Conservation (phyloP, 1,284 basidiomycete species). For the Crepidotus sp. region DNA sequence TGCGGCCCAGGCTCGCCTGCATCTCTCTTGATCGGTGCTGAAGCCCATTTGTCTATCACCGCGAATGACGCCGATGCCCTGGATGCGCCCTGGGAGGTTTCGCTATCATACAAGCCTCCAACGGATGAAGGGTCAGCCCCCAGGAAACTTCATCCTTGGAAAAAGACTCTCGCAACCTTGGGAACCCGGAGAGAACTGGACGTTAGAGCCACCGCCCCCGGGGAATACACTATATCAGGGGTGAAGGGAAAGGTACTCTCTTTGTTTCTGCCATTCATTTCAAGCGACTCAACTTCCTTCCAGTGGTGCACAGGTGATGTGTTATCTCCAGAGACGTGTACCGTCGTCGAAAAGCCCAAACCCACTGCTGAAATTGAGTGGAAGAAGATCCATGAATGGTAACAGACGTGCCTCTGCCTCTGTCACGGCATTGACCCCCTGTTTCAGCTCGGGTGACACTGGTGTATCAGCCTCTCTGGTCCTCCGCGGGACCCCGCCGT, state of each 20-base stretch:
- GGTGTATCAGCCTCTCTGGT: slow-evolving; percentile 85
- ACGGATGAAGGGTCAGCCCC: slow-evolving; percentile 24
- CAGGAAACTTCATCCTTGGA: slow-evolving; percentile 50
- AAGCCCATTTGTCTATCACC: slow-evolving; percentile 44
- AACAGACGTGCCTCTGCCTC: slow-evolving; percentile 3
- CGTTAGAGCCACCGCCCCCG: slow-evolving; percentile 53
- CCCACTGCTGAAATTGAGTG: slow-evolving; percentile 83
- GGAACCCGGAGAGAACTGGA: slow-evolving; percentile 39
- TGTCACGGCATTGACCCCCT: neutral
- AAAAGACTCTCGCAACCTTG: slow-evolving; percentile 45
- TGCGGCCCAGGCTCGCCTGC: slow-evolving; percentile 70
- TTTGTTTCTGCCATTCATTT: neutral
- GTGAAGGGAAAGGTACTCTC: slow-evolving; percentile 56
- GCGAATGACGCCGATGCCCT: slow-evolving; percentile 43
- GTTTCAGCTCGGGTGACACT: slow-evolving; percentile 79
- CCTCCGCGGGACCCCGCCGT: slow-evolving; percentile 85
- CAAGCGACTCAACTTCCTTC: neutral
- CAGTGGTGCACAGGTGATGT: slow-evolving; percentile 74
- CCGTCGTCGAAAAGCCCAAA: slow-evolving; percentile 63
- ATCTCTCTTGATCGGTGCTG: slow-evolving; percentile 65
- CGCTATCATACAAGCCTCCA: slow-evolving; percentile 50
- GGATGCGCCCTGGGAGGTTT: slow-evolving; percentile 63
- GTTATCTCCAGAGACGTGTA: slow-evolving; percentile 71
- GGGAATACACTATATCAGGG: slow-evolving; percentile 73
- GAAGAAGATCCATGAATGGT: slow-evolving; percentile 90